phyloP scores from a whole-genome alignment of 306 rosid species.

The Trifolium pratense region DNA sequence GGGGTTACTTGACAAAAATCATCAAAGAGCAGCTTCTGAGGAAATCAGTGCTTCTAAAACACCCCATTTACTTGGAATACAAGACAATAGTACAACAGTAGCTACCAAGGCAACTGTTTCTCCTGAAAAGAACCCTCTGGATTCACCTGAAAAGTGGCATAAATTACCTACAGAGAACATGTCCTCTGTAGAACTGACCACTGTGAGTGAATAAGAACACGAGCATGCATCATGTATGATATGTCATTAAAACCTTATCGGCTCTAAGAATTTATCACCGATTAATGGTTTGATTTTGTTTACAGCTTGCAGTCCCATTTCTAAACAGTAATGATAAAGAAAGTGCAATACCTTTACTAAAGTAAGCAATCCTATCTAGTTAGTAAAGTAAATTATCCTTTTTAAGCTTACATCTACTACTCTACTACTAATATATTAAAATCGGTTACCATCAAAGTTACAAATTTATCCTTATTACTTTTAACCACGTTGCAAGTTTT shows the following conservation, averaged over 20 bases:
- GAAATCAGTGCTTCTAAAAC: conserved; percentile 47
- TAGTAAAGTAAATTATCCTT: not conserved
- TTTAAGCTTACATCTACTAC: not conserved
- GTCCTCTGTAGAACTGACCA: conserved; percentile 63
- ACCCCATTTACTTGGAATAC: conserved; percentile 50
- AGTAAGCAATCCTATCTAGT: conserved; percentile 54
- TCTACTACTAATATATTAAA: too few relatives aligned
- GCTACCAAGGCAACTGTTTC: conserved; percentile 44
- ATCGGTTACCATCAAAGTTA: too few relatives aligned
- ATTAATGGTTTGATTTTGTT: conserved; percentile 41
- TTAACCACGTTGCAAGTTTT: too few relatives aligned
- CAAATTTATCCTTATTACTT: too few relatives aligned
- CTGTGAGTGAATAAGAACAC: conserved; percentile 63
- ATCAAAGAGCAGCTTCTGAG: conserved; percentile 42
- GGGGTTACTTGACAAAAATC: conserved; percentile 60
- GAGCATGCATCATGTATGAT: conserved; percentile 24
- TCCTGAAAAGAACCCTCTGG: conserved; percentile 46
- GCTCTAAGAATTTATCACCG: conserved; percentile 23
- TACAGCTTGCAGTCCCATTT: conserved; percentile 77
- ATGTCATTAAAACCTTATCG: conserved; percentile 18
- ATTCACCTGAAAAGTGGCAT: conserved; percentile 59
- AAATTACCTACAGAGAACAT: conserved; percentile 59
- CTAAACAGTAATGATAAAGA: conserved; percentile 61
- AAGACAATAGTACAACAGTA: conserved; percentile 44
- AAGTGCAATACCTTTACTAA: conserved; percentile 69